Evolutionary conservation across 2,329 filamentous ascomycete genomes (phyloP), one percentile per base, ranked within the genome.

Genomic region (Didymella pinodella): DNA sequence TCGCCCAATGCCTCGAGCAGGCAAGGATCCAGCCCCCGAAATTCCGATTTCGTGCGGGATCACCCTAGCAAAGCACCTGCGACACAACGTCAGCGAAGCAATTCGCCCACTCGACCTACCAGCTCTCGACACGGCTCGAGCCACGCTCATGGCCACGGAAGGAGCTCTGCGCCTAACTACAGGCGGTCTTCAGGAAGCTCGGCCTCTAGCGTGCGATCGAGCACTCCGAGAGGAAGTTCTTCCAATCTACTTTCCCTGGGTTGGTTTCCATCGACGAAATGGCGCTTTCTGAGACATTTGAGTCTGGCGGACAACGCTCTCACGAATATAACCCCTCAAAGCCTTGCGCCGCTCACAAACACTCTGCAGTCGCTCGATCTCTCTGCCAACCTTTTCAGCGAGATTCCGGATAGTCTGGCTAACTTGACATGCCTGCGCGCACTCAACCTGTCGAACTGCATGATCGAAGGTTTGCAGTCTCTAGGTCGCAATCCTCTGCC

Each of bases 391-490:
- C 86, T 97, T 31, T 96, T 99, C 76, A 88, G 88, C n/a, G 91
- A 97, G 75, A 90, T 98, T 53, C 95, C 95, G 0, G 95, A 98
- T 75, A 95, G 91, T 69, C 81, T 99, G 57, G 90, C 93, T 12
- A 91, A 87, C 10, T 82, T 99, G 57, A 93, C 92, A 20, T 90
- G 92, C 28, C 85, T 99, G n/a, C 88, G 93, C 64, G 93, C 95
- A 25, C 81, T 99, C 53, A 98, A 99, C 71, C 83, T 99, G 26
- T 96, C 94, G 4, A 91, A 96, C 71, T 98, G 94, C 83, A 97
- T 98, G 93, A 98, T 99, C 63, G 91, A 94, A 68, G 95, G 93
- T 16, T 83, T 99, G 55, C 91, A 96, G 70, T 97, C 94, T 2
- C 82, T 99, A 41, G 88, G 88, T 2, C 88, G 90, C 63, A 95